Evolutionary conservation across 371 early-diverging fungal genomes (phyloP).

Genomic region (Mortierella sp.): DNA sequence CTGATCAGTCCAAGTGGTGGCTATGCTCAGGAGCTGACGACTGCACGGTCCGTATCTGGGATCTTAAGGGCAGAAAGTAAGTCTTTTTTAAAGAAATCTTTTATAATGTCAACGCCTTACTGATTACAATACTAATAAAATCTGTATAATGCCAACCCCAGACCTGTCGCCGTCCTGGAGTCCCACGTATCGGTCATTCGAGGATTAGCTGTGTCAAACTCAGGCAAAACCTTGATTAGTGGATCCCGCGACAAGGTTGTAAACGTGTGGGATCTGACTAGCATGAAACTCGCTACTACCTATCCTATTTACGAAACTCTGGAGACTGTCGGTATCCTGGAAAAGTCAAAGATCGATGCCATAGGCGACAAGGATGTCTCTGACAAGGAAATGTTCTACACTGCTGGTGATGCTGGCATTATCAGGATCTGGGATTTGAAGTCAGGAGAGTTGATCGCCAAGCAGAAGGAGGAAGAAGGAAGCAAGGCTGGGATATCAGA

Average conservation of each 20-base stretch:
- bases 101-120: neutral
- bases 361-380: slow-evolving; percentile 58
- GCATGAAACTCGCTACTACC: slow-evolving; percentile 79
- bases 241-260: slow-evolving; percentile 96
- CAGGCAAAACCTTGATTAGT: slow-evolving; percentile 83
- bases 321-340: slow-evolving; percentile 80
- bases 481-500: slow-evolving; percentile 77
- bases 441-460: slow-evolving; percentile 69
- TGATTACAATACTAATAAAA: neutral
- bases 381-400: slow-evolving; percentile 75
- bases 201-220: slow-evolving; percentile 83
- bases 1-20: slow-evolving; percentile 66
- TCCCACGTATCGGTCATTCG: slow-evolving; percentile 94
- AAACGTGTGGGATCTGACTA: slow-evolving; percentile 90
- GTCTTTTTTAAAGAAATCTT: neutral
- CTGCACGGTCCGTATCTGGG: slow-evolving; percentile 92
- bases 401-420: slow-evolving; percentile 84
- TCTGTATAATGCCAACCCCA: slow-evolving; percentile 16
- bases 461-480: slow-evolving; percentile 71
- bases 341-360: slow-evolving; percentile 49
- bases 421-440: slow-evolving; percentile 81
- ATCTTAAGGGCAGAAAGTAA: slow-evolving; percentile 78
- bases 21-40: slow-evolving; percentile 92
- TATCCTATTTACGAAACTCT: slow-evolving; percentile 88
- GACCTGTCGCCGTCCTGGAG: slow-evolving; percentile 80